These are phyloP conservation scores for Xanthoconium separans DNA, from an alignment of 1,284 basidiomycete genomes.

Conservation along the genomic window DNA sequence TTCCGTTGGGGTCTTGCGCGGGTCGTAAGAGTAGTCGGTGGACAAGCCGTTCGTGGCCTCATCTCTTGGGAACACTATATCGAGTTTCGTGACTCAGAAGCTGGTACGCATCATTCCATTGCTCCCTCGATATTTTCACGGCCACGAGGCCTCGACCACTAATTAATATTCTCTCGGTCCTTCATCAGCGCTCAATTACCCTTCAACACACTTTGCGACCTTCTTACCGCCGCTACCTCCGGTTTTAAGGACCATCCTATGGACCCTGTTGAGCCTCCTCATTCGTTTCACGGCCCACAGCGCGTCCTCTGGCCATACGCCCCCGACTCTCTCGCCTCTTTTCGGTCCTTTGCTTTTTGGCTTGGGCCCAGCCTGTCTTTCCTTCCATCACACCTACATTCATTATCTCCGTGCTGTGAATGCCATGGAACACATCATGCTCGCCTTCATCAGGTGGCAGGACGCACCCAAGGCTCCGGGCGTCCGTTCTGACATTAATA, in stretches of 20 bases:
- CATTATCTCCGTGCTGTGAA: slow-evolving; percentile 79
- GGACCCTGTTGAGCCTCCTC: slow-evolving; percentile 71
- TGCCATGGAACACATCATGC: slow-evolving; percentile 85
- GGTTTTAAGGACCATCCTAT: slow-evolving; percentile 57
- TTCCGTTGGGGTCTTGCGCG: slow-evolving; percentile 83
- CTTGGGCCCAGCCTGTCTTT: slow-evolving; percentile 56
- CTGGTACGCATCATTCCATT: slow-evolving; percentile 50
- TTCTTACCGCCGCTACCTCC: slow-evolving; percentile 57
- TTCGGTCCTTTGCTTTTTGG: slow-evolving; percentile 87
- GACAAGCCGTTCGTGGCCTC: slow-evolving; percentile 67
- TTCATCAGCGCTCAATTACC: slow-evolving; percentile 55
- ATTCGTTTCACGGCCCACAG: slow-evolving; percentile 80
- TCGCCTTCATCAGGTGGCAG: slow-evolving; percentile 82
- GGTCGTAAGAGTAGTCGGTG: slow-evolving; percentile 63
- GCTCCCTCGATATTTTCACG: slow-evolving; percentile 20
- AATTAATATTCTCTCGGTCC: slow-evolving; percentile 23
- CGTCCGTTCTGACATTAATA: slow-evolving; percentile 32
- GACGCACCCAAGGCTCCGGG: slow-evolving; percentile 46
- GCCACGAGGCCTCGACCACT: slow-evolving; percentile 19
- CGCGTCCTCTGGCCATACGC: slow-evolving; percentile 78
- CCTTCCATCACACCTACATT: slow-evolving; percentile 77
- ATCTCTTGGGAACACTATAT: slow-evolving; percentile 78
- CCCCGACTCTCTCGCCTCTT: slow-evolving; percentile 81
- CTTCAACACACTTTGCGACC: slow-evolving; percentile 63
- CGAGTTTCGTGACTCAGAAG: slow-evolving; percentile 75